These are phyloP conservation scores for Exophiala mesophila DNA, from an alignment of 2,329 filamentous ascomycete genomes.

Conservation along the genomic window DNA sequence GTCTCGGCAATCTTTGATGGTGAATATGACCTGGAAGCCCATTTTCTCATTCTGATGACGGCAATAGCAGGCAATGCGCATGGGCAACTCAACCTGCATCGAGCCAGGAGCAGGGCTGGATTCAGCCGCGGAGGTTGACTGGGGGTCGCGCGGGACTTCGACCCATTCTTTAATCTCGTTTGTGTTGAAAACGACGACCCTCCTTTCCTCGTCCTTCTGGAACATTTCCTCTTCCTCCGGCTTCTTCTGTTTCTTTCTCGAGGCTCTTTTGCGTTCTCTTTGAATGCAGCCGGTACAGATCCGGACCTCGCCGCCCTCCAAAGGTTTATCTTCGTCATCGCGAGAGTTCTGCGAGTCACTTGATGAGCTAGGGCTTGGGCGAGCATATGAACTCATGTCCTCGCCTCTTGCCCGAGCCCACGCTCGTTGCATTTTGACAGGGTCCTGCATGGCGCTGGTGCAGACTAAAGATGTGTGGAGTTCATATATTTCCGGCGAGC, in stretches of 20 bases:
- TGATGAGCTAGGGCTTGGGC: conserved; percentile 34
- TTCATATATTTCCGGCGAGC: conserved; percentile 69
- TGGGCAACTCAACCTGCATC: conserved; percentile 76
- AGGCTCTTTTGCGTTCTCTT: conserved; percentile 83
- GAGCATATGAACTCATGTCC: conserved; percentile 33
- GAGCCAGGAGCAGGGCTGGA: conserved; percentile 50
- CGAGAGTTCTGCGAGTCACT: conserved; percentile 46
- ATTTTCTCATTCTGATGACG: conserved; percentile 90
- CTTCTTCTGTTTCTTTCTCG: conserved; percentile 88
- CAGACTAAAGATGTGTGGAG: conserved; percentile 79
- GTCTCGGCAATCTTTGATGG: conserved; percentile 74
- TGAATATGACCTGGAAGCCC: conserved; percentile 91
- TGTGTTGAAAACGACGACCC: conserved; percentile 88
- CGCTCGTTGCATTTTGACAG: conserved; percentile 61
- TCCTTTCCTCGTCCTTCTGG: conserved; percentile 70
- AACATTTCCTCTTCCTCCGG: conserved; percentile 88
- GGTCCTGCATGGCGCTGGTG: conserved; percentile 81
- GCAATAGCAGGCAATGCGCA: conserved; percentile 97
- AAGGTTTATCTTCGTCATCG: conserved; percentile 65
- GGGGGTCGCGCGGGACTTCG: conserved; percentile 51
- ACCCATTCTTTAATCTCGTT: conserved; percentile 82
- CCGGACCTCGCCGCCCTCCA: conserved; percentile 87
- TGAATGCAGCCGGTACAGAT: conserved; percentile 91
- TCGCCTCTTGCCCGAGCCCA: conserved; percentile 53
- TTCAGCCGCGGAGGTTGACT: conserved; percentile 22